Conservation (phyloP, 331 rosid species). For the Arachis monticola region DNA sequence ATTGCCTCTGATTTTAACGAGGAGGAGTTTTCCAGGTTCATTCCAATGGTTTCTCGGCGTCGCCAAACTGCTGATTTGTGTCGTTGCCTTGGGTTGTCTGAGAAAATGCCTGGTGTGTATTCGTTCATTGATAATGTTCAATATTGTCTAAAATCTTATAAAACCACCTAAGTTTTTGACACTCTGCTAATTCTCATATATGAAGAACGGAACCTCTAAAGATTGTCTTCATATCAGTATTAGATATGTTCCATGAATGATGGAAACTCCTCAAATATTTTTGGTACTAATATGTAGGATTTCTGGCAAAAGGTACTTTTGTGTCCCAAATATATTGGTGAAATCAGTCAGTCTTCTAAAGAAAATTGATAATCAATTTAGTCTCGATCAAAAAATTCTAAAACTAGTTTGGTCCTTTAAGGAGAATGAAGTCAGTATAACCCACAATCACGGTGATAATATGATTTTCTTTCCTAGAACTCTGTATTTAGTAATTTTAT, state of each 20-base stretch:
- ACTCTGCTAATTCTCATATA: neutral
- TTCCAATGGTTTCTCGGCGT: constrained; percentile 97
- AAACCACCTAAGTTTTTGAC: neutral
- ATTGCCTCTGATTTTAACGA: constrained; percentile 86
- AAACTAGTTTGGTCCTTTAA: neutral
- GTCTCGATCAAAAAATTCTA: neutral
- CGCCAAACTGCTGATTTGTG: constrained; percentile 98
- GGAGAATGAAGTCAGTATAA: neutral
- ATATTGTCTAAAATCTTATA: constrained; percentile 16
- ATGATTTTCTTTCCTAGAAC: no score
- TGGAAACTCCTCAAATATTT: neutral
- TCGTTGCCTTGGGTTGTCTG: constrained; percentile 89
- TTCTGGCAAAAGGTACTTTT: neutral
- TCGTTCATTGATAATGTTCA: neutral
- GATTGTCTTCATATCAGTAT: neutral
- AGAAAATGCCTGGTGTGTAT: constrained; percentile 93
- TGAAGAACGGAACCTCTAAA: neutral
- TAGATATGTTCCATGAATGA: neutral
- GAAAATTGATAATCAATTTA: neutral
- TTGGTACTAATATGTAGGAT: neutral
- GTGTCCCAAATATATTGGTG: neutral
- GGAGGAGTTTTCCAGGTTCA: constrained; percentile 77
- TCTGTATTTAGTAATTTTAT: no score
- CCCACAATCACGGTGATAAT: neutral
- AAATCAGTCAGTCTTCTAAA: neutral